These are phyloP conservation scores for Alternaria triticina DNA, from an alignment of 2,329 filamentous ascomycete genomes.

Conservation along the genomic window DNA sequence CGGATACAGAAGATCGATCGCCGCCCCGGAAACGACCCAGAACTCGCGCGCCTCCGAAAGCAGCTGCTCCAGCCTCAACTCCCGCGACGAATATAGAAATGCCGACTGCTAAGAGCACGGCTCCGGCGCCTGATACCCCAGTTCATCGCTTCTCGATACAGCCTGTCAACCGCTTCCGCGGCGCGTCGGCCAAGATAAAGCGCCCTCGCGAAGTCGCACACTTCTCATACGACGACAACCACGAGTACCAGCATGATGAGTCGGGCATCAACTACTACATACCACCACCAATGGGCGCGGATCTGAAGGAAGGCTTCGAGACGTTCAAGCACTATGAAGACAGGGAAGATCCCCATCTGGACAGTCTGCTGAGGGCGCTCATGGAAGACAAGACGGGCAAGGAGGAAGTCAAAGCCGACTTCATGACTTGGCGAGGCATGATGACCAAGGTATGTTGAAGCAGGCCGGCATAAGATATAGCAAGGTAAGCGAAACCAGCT, in stretches of 20 bases:
- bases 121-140: neutral
- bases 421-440: constrained; percentile 97
- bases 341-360: constrained; percentile 82
- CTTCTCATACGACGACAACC: constrained; percentile 91
- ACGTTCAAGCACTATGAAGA: constrained; percentile 85
- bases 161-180: constrained; percentile 42
- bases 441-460: constrained; percentile 81
- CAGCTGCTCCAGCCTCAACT: constrained; percentile 14
- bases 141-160: constrained; percentile 37
- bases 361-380: constrained; percentile 80
- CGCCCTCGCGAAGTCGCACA: constrained; percentile 78
- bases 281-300: constrained; percentile 70
- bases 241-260: constrained; percentile 75
- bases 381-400: constrained; percentile 71
- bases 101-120: neutral
- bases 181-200: constrained; percentile 43
- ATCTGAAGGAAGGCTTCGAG: constrained; percentile 82
- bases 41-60: constrained; percentile 41
- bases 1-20: constrained; percentile 19
- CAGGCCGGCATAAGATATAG: neutral
- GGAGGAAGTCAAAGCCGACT: constrained; percentile 67
- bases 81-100: neutral
- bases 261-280: constrained; percentile 90
- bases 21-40: constrained; percentile 40
- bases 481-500: constrained; percentile 23